These are phyloP conservation scores for Ophiognomonia clavigignenti-juglandacearum DNA, from an alignment of 2,329 filamentous ascomycete species.

Conservation along the genomic window DNA sequence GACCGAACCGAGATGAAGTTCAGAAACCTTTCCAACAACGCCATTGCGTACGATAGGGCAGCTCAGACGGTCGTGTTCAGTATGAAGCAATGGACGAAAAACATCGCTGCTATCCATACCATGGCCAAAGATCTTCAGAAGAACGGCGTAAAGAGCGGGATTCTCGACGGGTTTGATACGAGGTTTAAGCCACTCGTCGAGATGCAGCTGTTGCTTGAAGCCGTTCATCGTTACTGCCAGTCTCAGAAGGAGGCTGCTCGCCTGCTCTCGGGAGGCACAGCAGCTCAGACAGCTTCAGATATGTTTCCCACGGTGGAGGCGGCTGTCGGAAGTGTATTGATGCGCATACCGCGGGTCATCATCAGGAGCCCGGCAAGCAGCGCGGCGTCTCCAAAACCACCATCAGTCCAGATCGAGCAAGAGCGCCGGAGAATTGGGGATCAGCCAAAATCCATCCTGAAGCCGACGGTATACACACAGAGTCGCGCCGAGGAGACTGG, in stretches of 20 bases:
- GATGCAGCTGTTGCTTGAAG: constrained; percentile 8
- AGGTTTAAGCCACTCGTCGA: constrained; percentile 11
- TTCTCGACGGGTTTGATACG: not conserved
- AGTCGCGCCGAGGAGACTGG: not conserved
- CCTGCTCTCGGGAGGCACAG: not conserved
- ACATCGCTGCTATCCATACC: not conserved
- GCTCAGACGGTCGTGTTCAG: constrained; percentile 1
- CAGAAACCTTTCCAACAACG: constrained; percentile 3
- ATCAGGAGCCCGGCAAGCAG: constrained; percentile 8
- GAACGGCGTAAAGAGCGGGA: not conserved
- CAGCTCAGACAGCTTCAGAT: not conserved
- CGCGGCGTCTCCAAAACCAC: constrained; percentile 5
- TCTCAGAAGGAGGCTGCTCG: not conserved
- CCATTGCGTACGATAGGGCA: constrained; percentile 3
- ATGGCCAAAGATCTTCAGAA: not conserved
- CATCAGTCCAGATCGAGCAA: constrained; percentile 11
- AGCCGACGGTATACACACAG: not conserved
- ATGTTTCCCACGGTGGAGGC: not conserved
- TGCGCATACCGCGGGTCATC: constrained; percentile 6
- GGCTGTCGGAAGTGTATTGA: not conserved
- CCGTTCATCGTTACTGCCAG: constrained; percentile 5
- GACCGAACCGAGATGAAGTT: constrained; percentile 2
- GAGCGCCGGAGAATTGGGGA: constrained; percentile 3
- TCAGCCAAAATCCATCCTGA: constrained; percentile 12
- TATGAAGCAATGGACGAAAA: constrained; percentile 8